Percentiles rank a stretch among this genome's conserved stretches.
phyloP scores from a whole-genome alignment of 148 eudicot species.

The Pharnaceum exiguum region DNA sequence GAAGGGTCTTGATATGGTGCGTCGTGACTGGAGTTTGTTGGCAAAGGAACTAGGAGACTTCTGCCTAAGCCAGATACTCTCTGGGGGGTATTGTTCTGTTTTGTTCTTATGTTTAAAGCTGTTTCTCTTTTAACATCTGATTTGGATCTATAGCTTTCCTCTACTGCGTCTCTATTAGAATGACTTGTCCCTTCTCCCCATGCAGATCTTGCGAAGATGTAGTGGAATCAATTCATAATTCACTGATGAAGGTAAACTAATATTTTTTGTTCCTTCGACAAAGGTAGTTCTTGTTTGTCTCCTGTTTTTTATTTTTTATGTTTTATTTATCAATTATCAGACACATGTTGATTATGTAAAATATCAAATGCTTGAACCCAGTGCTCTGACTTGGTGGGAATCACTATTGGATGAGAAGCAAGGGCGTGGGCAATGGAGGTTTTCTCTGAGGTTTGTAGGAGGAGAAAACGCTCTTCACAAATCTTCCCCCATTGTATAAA shows the following conservation, averaged over 20 bases:
- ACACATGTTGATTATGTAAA: neutral
- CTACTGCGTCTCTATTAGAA: neutral
- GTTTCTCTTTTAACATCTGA: neutral
- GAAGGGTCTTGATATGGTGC: slow-evolving; percentile 99
- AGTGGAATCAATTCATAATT: slow-evolving; percentile 82
- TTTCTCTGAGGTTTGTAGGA: no score
- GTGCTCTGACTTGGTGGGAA: neutral
- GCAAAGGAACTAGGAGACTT: slow-evolving; percentile 92
- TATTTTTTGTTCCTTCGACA: neutral
- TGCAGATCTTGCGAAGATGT: slow-evolving; percentile 96
- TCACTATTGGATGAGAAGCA: neutral
- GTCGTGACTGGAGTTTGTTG: slow-evolving; percentile 98
- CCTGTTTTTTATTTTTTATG: no score
- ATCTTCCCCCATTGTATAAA: no score
- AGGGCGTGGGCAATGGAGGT: no score
- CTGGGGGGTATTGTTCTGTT: slow-evolving; percentile 62
- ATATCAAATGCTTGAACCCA: neutral
- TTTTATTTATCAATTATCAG: neutral
- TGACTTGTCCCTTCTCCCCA: slow-evolving; percentile 11
- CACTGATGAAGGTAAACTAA: slow-evolving; percentile 65
- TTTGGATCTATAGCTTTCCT: neutral
- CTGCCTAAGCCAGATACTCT: slow-evolving; percentile 85
- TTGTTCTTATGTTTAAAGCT: neutral
- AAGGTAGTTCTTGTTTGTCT: no score
- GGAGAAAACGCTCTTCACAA: no score